Conservation (phyloP, 352 stramenopile genomes). For the Phytopythium litorale region DNA sequence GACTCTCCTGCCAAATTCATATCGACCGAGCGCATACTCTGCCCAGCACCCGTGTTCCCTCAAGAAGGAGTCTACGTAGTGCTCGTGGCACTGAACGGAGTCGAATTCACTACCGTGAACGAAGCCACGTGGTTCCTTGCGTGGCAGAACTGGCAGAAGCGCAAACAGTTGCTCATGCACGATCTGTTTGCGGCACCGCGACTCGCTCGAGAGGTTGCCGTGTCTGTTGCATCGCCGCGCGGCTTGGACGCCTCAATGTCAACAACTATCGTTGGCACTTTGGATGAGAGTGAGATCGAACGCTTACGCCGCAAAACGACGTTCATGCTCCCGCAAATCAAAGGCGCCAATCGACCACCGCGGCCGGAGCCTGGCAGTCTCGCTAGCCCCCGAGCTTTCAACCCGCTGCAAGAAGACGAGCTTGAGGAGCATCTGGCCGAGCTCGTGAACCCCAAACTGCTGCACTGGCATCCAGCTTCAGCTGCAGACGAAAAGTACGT, state of each 20-base stretch:
- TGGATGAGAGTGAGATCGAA: slow-evolving; percentile 22
- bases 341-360: slow-evolving; percentile 10
- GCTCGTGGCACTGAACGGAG: slow-evolving; percentile 54
- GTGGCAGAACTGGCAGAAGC: slow-evolving; percentile 85
- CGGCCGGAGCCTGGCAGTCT: slow-evolving; percentile 6
- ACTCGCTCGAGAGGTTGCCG: background rate
- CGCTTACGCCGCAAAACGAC: slow-evolving; percentile 30
- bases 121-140: slow-evolving; percentile 61
- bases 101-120: slow-evolving; percentile 57
- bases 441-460: slow-evolving; percentile 27
- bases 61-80: slow-evolving; percentile 69
- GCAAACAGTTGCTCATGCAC: slow-evolving; percentile 45
- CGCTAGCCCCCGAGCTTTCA: slow-evolving; percentile 3
- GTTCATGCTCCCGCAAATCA: slow-evolving; percentile 44
- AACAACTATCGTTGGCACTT: slow-evolving; percentile 3
- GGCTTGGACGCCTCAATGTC: background rate
- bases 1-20: slow-evolving; percentile 39
- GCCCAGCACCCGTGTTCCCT: slow-evolving; percentile 42
- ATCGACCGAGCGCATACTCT: slow-evolving; percentile 39
- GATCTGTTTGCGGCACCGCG: slow-evolving; percentile 24
- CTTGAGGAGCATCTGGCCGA: slow-evolving; percentile 24
- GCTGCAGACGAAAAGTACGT: slow-evolving; percentile 27
- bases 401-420: slow-evolving; percentile 13
- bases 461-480: slow-evolving; percentile 57
- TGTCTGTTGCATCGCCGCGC: background rate